phyloP scores from a whole-genome alignment of 2,329 filamentous ascomycete species.

The Thielaviopsis ethacetica region DNA sequence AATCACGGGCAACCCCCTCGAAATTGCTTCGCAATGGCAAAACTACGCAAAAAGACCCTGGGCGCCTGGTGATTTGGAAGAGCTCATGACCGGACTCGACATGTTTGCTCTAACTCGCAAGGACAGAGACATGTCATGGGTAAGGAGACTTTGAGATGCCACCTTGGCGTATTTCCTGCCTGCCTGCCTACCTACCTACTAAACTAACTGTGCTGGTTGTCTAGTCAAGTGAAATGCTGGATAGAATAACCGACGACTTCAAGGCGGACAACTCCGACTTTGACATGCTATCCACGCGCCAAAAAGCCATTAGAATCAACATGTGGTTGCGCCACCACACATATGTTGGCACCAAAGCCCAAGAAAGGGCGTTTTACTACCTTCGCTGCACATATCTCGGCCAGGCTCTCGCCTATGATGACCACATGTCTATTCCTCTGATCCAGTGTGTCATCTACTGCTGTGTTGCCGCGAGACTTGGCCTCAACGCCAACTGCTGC shows the following conservation, averaged over 20 bases:
- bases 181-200: not conserved
- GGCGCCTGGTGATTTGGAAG: conserved; percentile 35
- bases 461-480: conserved; percentile 56
- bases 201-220: not conserved
- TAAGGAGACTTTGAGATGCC: conserved; percentile 20
- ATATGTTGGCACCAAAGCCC: conserved; percentile 47
- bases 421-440: conserved; percentile 68
- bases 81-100: conserved; percentile 68
- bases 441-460: conserved; percentile 81
- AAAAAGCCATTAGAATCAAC: conserved; percentile 52
- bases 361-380: conserved; percentile 4
- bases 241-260: conserved; percentile 44
- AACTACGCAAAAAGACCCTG: not conserved
- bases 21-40: not conserved
- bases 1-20: not conserved
- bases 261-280: conserved; percentile 34
- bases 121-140: conserved; percentile 57
- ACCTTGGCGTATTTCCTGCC: not conserved
- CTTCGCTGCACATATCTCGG: conserved; percentile 35
- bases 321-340: conserved; percentile 52
- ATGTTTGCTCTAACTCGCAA: conserved; percentile 68
- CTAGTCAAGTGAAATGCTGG: conserved; percentile 47
- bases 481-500: conserved; percentile 61
- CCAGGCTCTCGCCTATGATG: conserved; percentile 53
- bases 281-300: conserved; percentile 39